Percentiles rank a stretch among this genome's conserved stretches.
Evolutionary conservation across 805 yeast species (phyloP).

Genomic region (Ogataea salicorniae): DNA sequence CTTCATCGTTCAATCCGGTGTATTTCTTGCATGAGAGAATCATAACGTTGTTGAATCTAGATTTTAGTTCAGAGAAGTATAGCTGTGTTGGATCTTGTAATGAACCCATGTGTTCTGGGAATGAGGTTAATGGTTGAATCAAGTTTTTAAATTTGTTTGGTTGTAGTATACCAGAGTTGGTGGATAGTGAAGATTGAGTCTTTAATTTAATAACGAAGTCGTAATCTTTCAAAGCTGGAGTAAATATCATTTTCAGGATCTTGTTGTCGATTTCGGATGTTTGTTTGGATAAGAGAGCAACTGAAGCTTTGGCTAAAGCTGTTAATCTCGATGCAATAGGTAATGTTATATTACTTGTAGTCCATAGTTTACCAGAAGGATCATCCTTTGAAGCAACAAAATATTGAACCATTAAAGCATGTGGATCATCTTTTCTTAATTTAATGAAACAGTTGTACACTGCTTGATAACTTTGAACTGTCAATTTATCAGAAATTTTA

Average conservation of each 20-base stretch:
- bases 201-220: constrained; percentile 69
- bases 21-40: constrained; percentile 62
- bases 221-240: constrained; percentile 79
- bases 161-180: constrained; percentile 53
- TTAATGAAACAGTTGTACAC: constrained; percentile 62
- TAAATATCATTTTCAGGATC: constrained; percentile 55
- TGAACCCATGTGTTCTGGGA: constrained; percentile 32
- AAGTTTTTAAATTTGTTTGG: constrained; percentile 58
- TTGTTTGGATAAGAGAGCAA: constrained; percentile 40
- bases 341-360: constrained; percentile 37
- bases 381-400: constrained; percentile 83
- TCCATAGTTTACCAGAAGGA: constrained; percentile 81
- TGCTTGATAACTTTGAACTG: constrained; percentile 54
- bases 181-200: constrained; percentile 31
- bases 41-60: constrained; percentile 60
- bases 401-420: constrained; percentile 70
- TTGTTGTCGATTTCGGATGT: constrained; percentile 28
- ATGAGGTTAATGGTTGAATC: constrained; percentile 33
- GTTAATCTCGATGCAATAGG: constrained; percentile 88
- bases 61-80: constrained; percentile 54
- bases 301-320: constrained; percentile 75
- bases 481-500: constrained; percentile 55
- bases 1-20: constrained; percentile 48
- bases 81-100: constrained; percentile 55
- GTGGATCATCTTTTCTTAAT: constrained; percentile 74